phyloP scores from a whole-genome alignment of 225 moss, liverwort and hornwort species.

The Bryoerythrophyllum caledonicum region DNA sequence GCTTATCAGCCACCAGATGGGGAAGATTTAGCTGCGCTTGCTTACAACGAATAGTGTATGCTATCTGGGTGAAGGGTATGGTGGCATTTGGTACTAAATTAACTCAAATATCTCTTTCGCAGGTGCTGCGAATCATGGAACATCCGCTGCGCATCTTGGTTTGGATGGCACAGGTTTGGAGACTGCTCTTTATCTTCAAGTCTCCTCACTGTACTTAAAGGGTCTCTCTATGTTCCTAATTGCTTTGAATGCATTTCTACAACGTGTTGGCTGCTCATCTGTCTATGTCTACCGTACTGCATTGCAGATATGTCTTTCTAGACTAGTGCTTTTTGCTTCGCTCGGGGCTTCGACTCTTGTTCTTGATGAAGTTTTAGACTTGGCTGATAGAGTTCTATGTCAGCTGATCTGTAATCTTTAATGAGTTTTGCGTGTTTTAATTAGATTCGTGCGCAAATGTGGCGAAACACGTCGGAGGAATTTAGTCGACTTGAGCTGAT shows the following conservation, averaged over 20 bases:
- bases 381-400: background rate
- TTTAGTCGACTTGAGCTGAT: conserved; percentile 85
- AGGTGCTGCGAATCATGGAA: conserved; percentile 83
- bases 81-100: background rate
- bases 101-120: conserved; percentile 20
- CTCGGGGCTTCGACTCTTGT: background rate
- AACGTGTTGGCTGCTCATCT: background rate
- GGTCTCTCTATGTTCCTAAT: background rate
- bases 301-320: conserved; percentile 1
- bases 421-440: background rate
- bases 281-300: background rate
- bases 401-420: background rate
- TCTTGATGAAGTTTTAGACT: conserved; percentile 6
- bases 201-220: background rate
- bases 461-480: conserved; percentile 70
- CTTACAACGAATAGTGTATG: background rate
- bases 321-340: background rate
- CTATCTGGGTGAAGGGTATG: conserved; percentile 11
- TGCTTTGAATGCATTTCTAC: conserved; percentile 8
- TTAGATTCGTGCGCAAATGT: conserved; percentile 85
- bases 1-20: background rate
- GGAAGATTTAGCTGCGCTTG: conserved; percentile 1
- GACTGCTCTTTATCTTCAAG: conserved; percentile 6
- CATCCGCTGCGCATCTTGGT: conserved; percentile 81
- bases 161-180: conserved; percentile 93